Evolutionary conservation across 495 filamentous ascomycete species (phyloP), one percentile per base, ranked within the genome.

Genomic region (Cenococcum geophilum): DNA sequence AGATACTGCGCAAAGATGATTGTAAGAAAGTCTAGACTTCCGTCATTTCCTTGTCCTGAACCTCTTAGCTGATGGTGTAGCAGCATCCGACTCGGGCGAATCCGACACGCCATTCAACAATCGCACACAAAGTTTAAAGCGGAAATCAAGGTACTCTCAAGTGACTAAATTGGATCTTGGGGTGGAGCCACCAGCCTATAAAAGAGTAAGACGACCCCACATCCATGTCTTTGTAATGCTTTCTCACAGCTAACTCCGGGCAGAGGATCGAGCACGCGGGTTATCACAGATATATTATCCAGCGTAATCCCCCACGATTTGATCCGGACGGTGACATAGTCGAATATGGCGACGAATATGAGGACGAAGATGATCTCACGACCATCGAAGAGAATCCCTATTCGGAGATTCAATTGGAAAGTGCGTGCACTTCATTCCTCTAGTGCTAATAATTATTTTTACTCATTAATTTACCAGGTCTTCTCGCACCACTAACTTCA

Each of bases 81-180:
- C 70, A 96, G 91, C 88, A 52, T 89, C 89, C 48, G 91, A 92
- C 68, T 89, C 89, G 21, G 93, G 97, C 73, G 88, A 89, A 64
- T 58, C 82, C 85, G 47, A 89, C 93, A 68, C 81, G 83, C 45
- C 82, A 85, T 70, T 83, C 83, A 55, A 91, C 88, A 8, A 96
- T 73, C 89, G 92, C 68, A 91, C 89, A 50, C 89, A 96, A 72
- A 99, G 96, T 72, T 81, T 97, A 60, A 89, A 89, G 74, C 87
- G 82, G 68, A 88, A 88, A 69, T 86, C 91, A 45, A 81, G 83
- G 71, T 89, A 88, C 74, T 83, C 95, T 47, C 86, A 85, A 58
- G 82, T 89, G 69, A 89, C 89, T 43, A 83, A 85, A 49, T 74
- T 93, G 61, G 83, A 88, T 34, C 81, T 82, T 50, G 77, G 87